Base-by-base conservation (phyloP, 2,329 filamentous ascomycete species). In the Trichoderma polysporum region DNA sequence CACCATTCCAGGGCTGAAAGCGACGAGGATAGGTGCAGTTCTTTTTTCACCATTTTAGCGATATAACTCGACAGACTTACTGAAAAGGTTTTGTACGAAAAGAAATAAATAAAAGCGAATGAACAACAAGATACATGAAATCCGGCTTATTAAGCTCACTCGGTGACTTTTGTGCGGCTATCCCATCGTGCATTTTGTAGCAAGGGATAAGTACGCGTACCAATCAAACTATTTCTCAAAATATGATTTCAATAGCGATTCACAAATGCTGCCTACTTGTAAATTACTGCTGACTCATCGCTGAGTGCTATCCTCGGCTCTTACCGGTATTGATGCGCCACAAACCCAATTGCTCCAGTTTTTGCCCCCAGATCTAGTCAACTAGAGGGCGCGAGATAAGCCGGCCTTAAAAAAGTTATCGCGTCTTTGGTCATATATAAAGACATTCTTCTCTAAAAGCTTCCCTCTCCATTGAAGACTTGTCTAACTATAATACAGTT, bases 1-100 rank as follows among this genome's bases (percentile, higher is more conserved):
- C 88, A 1, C 86, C 87, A 0, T 77, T 74, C 49, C 67, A 72
- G 63, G 68, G 64, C 1, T 63, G 13, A 64, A 27, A 33, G 25
- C 10, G 13, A 39, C 1, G 31, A 33, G 19, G 13, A 15, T 27
- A 25, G 10, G 12, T n/a, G 25, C 22, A 37, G 29, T 25, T 37
- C 37, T 35, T 47, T 45, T 63, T 5, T 54, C 13, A 63, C 15
- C n/a, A 54, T 47, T 25, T 62, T 64, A 56, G 61, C 50, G 50
- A 35, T n/a, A 33, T 63, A 19, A 63, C 9, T 41, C 53, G 33
- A 41, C 19, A 4, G 59, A 47, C 59, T 50, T 19, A 17, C 12
- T 29, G 27, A 47, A 35, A 2, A 9, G 6, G 50, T 37, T 37
- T 47, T 56, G 61, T 54, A 63, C 15, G n/a, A 54, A 63, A 62